phyloP scores from a whole-genome alignment of 129 eudicot genomes.

The Tagetes patula region DNA sequence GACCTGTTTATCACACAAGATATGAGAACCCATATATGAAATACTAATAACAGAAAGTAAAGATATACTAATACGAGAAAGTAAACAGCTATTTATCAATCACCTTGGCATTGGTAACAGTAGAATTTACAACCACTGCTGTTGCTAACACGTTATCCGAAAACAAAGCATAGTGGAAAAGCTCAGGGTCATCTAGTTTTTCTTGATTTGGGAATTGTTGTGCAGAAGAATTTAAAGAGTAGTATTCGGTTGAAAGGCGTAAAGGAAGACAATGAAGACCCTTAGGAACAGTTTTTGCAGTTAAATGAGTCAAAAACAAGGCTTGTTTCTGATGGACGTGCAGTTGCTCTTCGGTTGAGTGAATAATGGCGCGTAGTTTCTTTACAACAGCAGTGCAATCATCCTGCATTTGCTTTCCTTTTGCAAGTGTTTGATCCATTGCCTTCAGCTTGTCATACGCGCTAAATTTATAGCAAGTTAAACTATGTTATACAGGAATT shows the following conservation, averaged over 20 bases:
- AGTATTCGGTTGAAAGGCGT: constrained; percentile 89
- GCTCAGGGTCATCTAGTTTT: constrained; percentile 63
- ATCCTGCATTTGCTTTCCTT: constrained; percentile 83
- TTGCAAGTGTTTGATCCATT: constrained; percentile 79
- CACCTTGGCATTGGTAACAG: constrained; percentile 81
- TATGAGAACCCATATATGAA: no score
- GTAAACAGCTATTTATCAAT: background rate
- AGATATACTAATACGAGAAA: background rate
- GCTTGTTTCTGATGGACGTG: constrained; percentile 88
- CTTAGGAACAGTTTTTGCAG: constrained; percentile 95
- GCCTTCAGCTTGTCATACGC: constrained; percentile 70
- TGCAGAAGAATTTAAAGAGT: constrained; percentile 57
- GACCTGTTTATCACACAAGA: background rate
- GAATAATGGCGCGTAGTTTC: constrained; percentile 96
- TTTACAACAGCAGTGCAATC: constrained; percentile 83
- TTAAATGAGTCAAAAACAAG: constrained; percentile 85
- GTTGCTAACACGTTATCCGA: constrained; percentile 90
- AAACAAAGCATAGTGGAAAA: constrained; percentile 88
- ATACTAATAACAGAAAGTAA: no score
- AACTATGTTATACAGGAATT: background rate
- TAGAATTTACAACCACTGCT: constrained; percentile 89
- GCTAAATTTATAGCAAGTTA: constrained; percentile 36
- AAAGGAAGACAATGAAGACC: constrained; percentile 97
- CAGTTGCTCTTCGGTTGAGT: constrained; percentile 92
- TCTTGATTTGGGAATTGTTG: constrained; percentile 75